Evolutionary conservation across 2,329 filamentous ascomycete species (phyloP), one percentile per base, ranked within the genome.

Genomic region (Penicillium sp.): DNA sequence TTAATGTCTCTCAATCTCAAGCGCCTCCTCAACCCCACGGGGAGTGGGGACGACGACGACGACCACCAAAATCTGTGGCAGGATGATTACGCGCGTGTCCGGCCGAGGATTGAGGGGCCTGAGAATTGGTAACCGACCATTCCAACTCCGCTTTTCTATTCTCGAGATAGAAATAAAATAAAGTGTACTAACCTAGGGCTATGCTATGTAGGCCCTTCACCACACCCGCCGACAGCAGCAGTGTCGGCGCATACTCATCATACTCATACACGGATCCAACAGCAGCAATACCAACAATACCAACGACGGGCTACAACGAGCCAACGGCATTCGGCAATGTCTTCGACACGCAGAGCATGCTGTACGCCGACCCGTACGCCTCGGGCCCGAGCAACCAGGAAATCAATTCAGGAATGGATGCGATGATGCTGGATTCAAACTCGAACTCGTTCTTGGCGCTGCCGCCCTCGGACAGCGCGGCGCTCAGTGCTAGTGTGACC

Each of bases 1-100:
- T 8, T 23, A 15, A 55, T 56, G 41, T 46, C 53, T 56, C 41
- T 56, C 9, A 56, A 56, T 26, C 35, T 41, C 11, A 41, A 41
- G 13, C 54, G 54, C 45, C 44, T 38, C 30, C 19, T 56, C 5
- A 49, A 30, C 54, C 30, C 45, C 15, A 29, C 19, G 35, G 54
- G 15, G 45, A 17, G 19, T 17, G 26, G 11, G 3, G 54, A 19
- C 9, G 44, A 56, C 3, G 23, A 56, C 15, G 30, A 38, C 19
- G 44, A 26, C 26, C 26, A 26, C 3, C 26, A 15, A n/a, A 48
- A 56, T 38, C 45, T 56, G 30, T 56, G 54, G 54, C 21, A 21
- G 15, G 54, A 56, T 13, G 44, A 48, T 21, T 19, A 41, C 54
- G n/a, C 29, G 13, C 44, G 54, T 0, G 29, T 48, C 3, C 44